Conservation (phyloP, 192 early-diverging fungal genomes). For the Umbelopsis ramanniana region DNA sequence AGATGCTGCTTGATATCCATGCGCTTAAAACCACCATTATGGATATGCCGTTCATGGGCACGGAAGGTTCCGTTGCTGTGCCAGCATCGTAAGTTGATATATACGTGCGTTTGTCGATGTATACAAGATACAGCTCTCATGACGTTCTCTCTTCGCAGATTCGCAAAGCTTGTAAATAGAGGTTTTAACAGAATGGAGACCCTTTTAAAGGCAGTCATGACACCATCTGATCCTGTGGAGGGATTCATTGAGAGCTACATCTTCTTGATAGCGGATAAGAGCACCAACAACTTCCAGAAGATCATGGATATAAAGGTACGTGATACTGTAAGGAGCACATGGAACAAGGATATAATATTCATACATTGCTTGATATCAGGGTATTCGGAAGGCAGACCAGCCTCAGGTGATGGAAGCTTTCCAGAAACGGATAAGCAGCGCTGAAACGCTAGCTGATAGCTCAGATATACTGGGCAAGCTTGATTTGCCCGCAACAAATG, state of each 20-base stretch:
- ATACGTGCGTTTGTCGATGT: not conserved
- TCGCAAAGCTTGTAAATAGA: conserved; percentile 80
- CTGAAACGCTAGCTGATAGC: conserved; percentile 48
- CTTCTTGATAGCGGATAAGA: conserved; percentile 78
- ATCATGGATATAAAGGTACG: conserved; percentile 84
- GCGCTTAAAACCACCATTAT: conserved; percentile 84
- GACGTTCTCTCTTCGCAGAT: conserved; percentile 48
- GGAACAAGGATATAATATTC: not conserved
- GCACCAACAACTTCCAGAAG: conserved; percentile 71
- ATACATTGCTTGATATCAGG: conserved; percentile 27
- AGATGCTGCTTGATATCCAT: conserved; percentile 93
- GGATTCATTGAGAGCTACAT: conserved; percentile 89
- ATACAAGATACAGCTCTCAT: not conserved
- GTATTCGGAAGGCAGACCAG: conserved; percentile 65
- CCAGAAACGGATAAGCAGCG: conserved; percentile 43
- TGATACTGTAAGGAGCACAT: not conserved
- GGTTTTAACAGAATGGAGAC: conserved; percentile 84
- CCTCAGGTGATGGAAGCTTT: conserved; percentile 57
- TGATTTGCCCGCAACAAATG: not conserved
- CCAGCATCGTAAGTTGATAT: conserved; percentile 60
- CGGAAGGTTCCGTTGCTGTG: conserved; percentile 52
- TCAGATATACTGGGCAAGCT: conserved; percentile 46
- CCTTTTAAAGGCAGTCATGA: conserved; percentile 88
- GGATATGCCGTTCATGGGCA: conserved; percentile 71
- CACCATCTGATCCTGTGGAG: conserved; percentile 80